Base-by-base conservation (phyloP, 495 filamentous ascomycete genomes). In the Podospora fimiseda region DNA sequence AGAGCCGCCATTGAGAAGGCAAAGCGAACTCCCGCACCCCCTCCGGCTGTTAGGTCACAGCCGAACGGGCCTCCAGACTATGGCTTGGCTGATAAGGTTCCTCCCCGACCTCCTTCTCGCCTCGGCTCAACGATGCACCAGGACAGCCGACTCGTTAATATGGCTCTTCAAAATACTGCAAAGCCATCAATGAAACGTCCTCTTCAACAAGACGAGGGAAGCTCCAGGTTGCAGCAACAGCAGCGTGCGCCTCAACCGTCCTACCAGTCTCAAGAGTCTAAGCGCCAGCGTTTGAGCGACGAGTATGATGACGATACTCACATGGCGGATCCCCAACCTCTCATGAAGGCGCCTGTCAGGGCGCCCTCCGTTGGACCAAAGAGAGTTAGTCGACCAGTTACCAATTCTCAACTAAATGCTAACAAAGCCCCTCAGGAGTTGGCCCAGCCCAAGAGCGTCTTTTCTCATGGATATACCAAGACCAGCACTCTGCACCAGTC, bases 341-440 rank as follows among this genome's bases (percentile, higher is more conserved):
- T 64, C 45, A 80, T 88, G 44, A 92, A 88, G 72, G 87, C 89
- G 42, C 89, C 90, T 11, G 88, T 93, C 50, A 81, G 90, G 50
- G 27, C 27, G 11, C 87, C 89, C 55, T 89, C 88, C 2, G 83
- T 73, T 49, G 87, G 87, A 50, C 82, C 85, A 56, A 78, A 74
- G 61, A 90, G 89, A 79, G 86, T 88, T 70, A 68, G 72, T 59
- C 36, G 9, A 19, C 9, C 30, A 8, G n/a, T 13, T 30, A 8
- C n/a, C 9, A 6, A 22, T 3, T n/a, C 3, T 9, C 15, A 19
- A 13, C 8, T 7, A n/a, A 48, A 38, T 56, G 52, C 58, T 76
- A 46, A 74, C 62, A 19, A 4, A 23, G 9, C n/a, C 19, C 30
- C 22, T 14, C 58, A 85, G 81, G 81, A 86, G 49, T 64, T 74